These are phyloP conservation scores for Cryptosporidium xiaoi DNA, from an alignment of 169 alveolate species.

Conservation along the genomic window DNA sequence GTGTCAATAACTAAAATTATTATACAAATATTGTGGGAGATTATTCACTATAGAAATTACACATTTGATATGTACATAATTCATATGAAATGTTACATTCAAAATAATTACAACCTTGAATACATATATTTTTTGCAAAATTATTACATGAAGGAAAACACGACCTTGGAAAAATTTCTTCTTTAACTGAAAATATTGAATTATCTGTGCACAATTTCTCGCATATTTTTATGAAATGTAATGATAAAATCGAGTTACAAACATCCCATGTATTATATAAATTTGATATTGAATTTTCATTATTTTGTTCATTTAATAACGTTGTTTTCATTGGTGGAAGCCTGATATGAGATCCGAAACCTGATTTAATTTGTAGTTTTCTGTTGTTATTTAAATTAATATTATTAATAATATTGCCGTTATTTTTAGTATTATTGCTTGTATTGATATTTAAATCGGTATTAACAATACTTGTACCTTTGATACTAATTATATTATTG, in stretches of 20 bases:
- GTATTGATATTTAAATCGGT: too few relatives aligned
- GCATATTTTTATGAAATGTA: conserved; percentile 54
- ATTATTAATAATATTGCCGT: not conserved
- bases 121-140: conserved; percentile 51
- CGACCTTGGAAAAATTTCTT: conserved; percentile 44
- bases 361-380: conserved; percentile 51
- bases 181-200: conserved; percentile 14
- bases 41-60: conserved; percentile 20
- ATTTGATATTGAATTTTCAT: not conserved
- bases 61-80: conserved; percentile 60
- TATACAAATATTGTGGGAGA: not conserved
- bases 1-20: conserved; percentile 18
- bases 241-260: conserved; percentile 36
- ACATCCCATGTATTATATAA: conserved; percentile 15
- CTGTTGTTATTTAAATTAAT: conserved; percentile 7
- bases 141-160: conserved; percentile 57
- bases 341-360: conserved; percentile 52
- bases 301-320: not conserved
- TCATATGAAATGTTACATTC: conserved; percentile 38
- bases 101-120: conserved; percentile 9
- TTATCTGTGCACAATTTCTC: conserved; percentile 27
- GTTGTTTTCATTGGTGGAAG: conserved; percentile 24
- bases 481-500: too few relatives aligned
- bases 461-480: too few relatives aligned
- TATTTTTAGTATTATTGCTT: not conserved